A percentile compares a stretch with the other conserved stretches of the same genome.
phyloP scores from a whole-genome alignment of 2,329 filamentous ascomycete genomes.

The Penicillium sp. region DNA sequence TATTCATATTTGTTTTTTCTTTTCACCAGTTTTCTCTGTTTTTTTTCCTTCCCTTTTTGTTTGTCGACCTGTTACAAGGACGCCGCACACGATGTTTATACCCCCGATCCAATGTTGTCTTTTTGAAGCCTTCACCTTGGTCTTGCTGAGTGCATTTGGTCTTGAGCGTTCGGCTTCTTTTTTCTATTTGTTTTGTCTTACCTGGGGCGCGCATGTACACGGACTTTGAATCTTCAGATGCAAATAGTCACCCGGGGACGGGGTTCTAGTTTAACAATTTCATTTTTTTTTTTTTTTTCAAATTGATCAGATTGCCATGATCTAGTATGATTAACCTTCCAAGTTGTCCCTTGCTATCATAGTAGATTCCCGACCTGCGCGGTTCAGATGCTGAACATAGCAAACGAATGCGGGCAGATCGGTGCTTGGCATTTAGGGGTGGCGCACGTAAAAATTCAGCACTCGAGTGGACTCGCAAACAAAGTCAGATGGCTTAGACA shows the following conservation, averaged over 20 bases:
- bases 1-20: constrained; percentile 7
- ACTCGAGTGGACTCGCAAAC: neutral
- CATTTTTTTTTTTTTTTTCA: neutral
- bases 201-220: constrained; percentile 7
- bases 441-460: neutral
- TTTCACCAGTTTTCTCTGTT: neutral
- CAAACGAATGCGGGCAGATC: neutral
- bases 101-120: constrained; percentile 14
- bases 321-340: neutral
- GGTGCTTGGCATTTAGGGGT: neutral
- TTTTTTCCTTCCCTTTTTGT: neutral
- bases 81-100: constrained; percentile 24
- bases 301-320: constrained; percentile 15
- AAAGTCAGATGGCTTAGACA: neutral
- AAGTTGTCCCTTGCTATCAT: neutral
- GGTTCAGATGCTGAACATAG: no score
- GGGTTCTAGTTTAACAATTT: constrained; percentile 4
- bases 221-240: constrained; percentile 10
- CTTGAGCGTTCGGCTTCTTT: constrained; percentile 15
- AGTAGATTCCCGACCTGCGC: neutral
- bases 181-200: constrained; percentile 4
- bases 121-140: neutral
- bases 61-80: constrained; percentile 14
- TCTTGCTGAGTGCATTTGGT: constrained; percentile 10
- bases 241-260: constrained; percentile 9